A percentile compares a stretch with the other conserved stretches of the same genome.
Conservation (phyloP, 768 basidiomycete species). For the Coprinopsis marcescibilis region DNA sequence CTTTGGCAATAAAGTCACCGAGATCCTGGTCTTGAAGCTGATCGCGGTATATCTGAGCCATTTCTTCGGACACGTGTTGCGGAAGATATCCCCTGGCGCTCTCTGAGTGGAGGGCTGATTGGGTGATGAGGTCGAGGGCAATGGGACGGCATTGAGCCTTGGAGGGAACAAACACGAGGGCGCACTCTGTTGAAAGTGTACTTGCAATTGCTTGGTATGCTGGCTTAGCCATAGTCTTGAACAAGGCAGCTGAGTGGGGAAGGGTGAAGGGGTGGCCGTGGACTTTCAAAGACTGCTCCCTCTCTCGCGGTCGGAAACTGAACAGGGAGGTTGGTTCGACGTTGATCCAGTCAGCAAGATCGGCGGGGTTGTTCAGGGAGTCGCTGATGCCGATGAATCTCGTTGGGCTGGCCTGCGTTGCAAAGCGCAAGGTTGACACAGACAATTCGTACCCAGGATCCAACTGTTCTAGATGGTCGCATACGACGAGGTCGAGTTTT, state of each 20-base stretch:
- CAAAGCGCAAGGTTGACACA: slow-evolving; percentile 64
- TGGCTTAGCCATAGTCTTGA: slow-evolving; percentile 91
- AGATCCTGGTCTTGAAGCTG: slow-evolving; percentile 59
- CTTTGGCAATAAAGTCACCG: slow-evolving; percentile 71
- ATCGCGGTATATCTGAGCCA: slow-evolving; percentile 52
- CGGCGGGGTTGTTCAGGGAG: slow-evolving; percentile 75
- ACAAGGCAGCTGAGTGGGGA: slow-evolving; percentile 78
- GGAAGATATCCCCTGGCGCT: slow-evolving; percentile 65
- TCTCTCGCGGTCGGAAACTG: slow-evolving; percentile 76
- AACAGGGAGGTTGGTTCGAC: slow-evolving; percentile 59
- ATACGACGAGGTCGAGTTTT: slow-evolving; percentile 62
- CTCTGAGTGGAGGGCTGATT: slow-evolving; percentile 72
- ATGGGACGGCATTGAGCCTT: slow-evolving; percentile 66
- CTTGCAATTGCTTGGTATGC: slow-evolving; percentile 68
- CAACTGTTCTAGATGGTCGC: slow-evolving; percentile 82
- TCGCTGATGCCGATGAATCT: slow-evolving; percentile 74
- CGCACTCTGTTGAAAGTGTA: slow-evolving; percentile 37
- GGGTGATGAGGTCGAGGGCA: slow-evolving; percentile 82
- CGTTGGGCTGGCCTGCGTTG: slow-evolving; percentile 53
- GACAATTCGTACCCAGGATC: slow-evolving; percentile 78
- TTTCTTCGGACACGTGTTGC: slow-evolving; percentile 38
- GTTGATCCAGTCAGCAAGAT: slow-evolving; percentile 80
- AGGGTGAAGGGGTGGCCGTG: slow-evolving; percentile 77
- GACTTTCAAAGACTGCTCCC: slow-evolving; percentile 71
- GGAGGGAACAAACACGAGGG: slow-evolving; percentile 87